Percentiles rank a stretch among this genome's conserved stretches.
Evolutionary conservation across 2,329 filamentous ascomycete species (phyloP).

Genomic region (Trichoderma atroviride): DNA sequence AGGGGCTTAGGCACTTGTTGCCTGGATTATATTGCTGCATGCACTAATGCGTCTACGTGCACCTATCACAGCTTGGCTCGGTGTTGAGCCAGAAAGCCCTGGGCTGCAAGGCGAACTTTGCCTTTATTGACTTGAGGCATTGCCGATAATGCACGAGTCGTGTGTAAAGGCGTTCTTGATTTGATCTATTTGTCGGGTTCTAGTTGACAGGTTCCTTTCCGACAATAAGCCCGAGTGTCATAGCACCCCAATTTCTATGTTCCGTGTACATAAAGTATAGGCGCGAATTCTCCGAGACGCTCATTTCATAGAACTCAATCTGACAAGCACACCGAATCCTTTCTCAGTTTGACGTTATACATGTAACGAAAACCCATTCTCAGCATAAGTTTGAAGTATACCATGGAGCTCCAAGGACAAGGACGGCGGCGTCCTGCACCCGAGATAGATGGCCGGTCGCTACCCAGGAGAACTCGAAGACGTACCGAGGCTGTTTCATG

Average conservation of each 20-base stretch:
- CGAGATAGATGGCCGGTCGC: neutral
- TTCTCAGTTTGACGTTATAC: neutral
- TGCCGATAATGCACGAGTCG: neutral
- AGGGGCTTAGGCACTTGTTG: constrained; percentile 9
- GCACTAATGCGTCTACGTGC: neutral
- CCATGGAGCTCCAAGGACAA: neutral
- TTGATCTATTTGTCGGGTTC: neutral
- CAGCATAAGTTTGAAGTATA: neutral
- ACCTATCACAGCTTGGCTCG: neutral
- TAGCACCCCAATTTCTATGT: neutral
- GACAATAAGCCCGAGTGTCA: neutral
- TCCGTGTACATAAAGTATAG: neutral
- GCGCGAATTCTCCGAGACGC: neutral
- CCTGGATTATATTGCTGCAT: neutral
- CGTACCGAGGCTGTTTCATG: neutral
- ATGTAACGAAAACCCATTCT: neutral
- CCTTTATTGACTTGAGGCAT: neutral
- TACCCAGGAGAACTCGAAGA: neutral
- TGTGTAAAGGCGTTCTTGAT: neutral
- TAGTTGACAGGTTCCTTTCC: neutral
- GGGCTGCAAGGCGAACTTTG: neutral
- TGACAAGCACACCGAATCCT: neutral
- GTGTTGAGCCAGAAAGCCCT: neutral
- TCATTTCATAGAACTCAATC: neutral
- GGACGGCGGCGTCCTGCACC: neutral